Evolutionary conservation across 2,329 filamentous ascomycete genomes (phyloP), one percentile per base, ranked within the genome.

Genomic region (Ceratocystis smalleyi): DNA sequence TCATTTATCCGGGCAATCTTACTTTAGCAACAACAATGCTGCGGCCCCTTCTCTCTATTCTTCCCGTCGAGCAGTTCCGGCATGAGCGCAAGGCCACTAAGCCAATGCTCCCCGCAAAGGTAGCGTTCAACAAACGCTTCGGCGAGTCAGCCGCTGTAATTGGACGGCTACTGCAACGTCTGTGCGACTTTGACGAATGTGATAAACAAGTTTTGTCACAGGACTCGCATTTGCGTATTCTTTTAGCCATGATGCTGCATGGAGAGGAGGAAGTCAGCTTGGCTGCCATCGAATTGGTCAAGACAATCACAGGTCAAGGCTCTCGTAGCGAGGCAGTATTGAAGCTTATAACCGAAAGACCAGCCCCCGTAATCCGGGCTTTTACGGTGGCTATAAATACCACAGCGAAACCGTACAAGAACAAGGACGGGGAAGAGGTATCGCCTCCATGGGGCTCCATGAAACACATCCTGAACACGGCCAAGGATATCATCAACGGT

Each of bases 191-290:
- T 70, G 80, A 82, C 22, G 78, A 83, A 0, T 75, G 80, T 3
- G 83, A 92, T 66, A 77, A 97, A 49, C 81, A 84, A 65, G 77
- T 81, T 27, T 75, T 97, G 10, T 89, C 89, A 70, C 78, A 82
- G 62, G 83, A 86, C 65, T 80, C 82, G 22, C 77, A 83, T 85
- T 5, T 87, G 66, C 84, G 86, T 68, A 83, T 88, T 45, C 80
- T 96, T 51, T 83, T 96, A 57, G 86, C 87, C 3, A 81, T 89
- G 19, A 82, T 96, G 5, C 84, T 96, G 64, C 91, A 91, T 54
- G 88, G 89, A 17, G 86, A 95, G 69, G 78, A 87, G 64, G 81
- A 85, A 65, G 85, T 94, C 43, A 90, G 89, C 67, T 86, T 91
- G 71, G 87, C 89, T 17, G 86, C 88, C 0, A 82, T 91, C 5